These are phyloP conservation scores for Lyophyllum decastes DNA, from an alignment of 768 basidiomycete genomes.

Conservation along the genomic window DNA sequence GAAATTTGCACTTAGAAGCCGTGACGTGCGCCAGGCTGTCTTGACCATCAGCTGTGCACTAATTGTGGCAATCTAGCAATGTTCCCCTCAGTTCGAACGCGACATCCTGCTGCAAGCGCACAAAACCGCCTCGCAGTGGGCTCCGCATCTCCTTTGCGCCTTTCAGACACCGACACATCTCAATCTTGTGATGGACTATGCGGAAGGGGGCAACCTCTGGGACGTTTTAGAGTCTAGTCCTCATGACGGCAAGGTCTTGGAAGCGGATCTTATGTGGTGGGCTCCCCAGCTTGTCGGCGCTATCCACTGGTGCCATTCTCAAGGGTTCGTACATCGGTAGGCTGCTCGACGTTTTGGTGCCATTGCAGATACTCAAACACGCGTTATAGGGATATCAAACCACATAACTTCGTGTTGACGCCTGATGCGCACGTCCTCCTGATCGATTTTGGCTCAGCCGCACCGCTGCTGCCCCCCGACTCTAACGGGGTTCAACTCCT, in stretches of 20 bases:
- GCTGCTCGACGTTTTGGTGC: conserved; percentile 19
- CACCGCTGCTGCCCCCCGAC: conserved; percentile 61
- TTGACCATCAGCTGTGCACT: background rate
- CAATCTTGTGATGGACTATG: conserved; percentile 83
- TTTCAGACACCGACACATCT: conserved; percentile 79
- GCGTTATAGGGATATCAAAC: conserved; percentile 82
- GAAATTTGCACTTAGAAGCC: conserved; percentile 64
- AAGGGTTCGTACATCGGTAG: conserved; percentile 89
- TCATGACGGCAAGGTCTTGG: conserved; percentile 58
- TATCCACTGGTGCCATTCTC: conserved; percentile 87
- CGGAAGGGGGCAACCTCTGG: conserved; percentile 86
- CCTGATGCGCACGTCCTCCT: conserved; percentile 68
- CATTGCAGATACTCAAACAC: background rate
- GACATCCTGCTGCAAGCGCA: conserved; percentile 71
- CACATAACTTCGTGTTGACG: conserved; percentile 90
- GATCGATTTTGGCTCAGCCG: conserved; percentile 95
- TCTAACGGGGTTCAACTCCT: conserved; percentile 60
- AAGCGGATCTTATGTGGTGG: conserved; percentile 83
- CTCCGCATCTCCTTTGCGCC: conserved; percentile 82
- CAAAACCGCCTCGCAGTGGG: conserved; percentile 56
- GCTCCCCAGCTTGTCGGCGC: conserved; percentile 81
- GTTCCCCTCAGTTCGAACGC: conserved; percentile 79
- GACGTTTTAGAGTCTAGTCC: conserved; percentile 81
- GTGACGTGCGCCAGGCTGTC: conserved; percentile 55
- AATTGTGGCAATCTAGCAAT: conserved; percentile 59